phyloP scores from a whole-genome alignment of 1,139 yeast species.

The Lodderomyces jiufengensis region DNA sequence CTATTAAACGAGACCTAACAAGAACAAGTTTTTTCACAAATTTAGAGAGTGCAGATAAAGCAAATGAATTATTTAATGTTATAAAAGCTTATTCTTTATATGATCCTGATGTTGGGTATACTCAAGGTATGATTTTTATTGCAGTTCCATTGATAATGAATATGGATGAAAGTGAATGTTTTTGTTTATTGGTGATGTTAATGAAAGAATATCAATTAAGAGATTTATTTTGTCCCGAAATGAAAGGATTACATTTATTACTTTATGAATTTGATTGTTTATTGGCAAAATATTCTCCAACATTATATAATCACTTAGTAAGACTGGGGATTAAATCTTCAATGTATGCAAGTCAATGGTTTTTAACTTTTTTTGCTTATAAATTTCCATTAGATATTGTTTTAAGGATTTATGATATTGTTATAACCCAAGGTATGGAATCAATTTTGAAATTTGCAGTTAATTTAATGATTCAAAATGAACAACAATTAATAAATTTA shows the following conservation, averaged over 20 bases:
- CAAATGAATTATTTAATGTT: conserved; percentile 64
- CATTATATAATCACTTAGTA: conserved; percentile 67
- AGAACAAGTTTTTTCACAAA: conserved; percentile 79
- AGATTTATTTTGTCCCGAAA: conserved; percentile 75
- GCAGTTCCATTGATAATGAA: conserved; percentile 81
- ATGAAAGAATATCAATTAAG: conserved; percentile 84
- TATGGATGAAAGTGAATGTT: conserved; percentile 80
- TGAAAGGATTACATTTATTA: conserved; percentile 87
- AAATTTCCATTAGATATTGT: conserved; percentile 86
- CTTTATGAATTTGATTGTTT: conserved; percentile 87
- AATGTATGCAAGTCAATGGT: conserved; percentile 98
- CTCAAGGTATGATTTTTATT: conserved; percentile 96
- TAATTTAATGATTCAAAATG: conserved; percentile 69
- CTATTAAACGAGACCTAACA: conserved; percentile 75
- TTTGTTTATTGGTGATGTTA: conserved; percentile 71
- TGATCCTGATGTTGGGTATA: conserved; percentile 93
- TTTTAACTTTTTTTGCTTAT: conserved; percentile 88
- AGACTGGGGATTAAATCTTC: conserved; percentile 85
- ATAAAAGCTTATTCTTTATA: conserved; percentile 80
- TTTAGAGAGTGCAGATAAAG: conserved; percentile 48
- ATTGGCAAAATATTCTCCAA: conserved; percentile 66
- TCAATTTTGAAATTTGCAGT: conserved; percentile 77
- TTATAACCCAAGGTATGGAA: conserved; percentile 86
- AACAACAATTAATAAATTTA: conserved; percentile 52
- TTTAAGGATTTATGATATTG: conserved; percentile 75